Base-by-base conservation (phyloP, 148 eudicot genomes). In the Silene latifolia region DNA sequence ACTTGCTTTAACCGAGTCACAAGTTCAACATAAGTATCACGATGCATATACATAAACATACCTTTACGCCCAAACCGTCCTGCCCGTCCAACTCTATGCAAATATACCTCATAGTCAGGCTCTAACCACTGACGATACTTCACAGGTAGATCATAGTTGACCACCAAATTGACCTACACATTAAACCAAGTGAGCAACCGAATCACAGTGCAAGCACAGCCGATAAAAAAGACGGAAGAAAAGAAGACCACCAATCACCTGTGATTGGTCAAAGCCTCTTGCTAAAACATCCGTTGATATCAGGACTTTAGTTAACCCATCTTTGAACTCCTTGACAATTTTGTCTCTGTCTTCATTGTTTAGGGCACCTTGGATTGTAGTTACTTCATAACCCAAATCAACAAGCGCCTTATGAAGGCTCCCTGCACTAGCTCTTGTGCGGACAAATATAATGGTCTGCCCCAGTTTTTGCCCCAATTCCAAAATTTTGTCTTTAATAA, bases 21-120 rank as follows among this genome's bases (percentile, higher is more conserved):
- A n/a, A n/a, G n/a, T n/a, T n/a, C n/a, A n/a, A n/a, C n/a, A n/a
- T n/a, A n/a, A n/a, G n/a, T n/a, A n/a, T n/a, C n/a, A n/a, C n/a
- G 8, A 70, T 15, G 14, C 9, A 19, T 39, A 60, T 59, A 47
- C 6, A 1, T 69, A 25, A n/a, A 73, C 70, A 68, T 78, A 91
- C 97, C 98, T 84, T 89, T 91, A 80, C 98, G 96, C 69, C 97
- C 98, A 86, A 94, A 94, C 47, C 98, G 92, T 48, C 96, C 98
- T 14, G 98, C 97, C 82, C 97, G 86, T 57, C 98, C 98, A 73
- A 94, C 91, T 76, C 98, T 88, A 78, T 94, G 98, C 84, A 94
- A 74, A 85, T 94, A 94, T 20, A 90, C 96, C 82, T 94, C 97
- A 78, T 83, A 89, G 66, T 94, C 93, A 74, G 97, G 97, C 77